Evolutionary conservation across 2,329 filamentous ascomycete genomes (phyloP).

Genomic region (Ceratocystis papillata): DNA sequence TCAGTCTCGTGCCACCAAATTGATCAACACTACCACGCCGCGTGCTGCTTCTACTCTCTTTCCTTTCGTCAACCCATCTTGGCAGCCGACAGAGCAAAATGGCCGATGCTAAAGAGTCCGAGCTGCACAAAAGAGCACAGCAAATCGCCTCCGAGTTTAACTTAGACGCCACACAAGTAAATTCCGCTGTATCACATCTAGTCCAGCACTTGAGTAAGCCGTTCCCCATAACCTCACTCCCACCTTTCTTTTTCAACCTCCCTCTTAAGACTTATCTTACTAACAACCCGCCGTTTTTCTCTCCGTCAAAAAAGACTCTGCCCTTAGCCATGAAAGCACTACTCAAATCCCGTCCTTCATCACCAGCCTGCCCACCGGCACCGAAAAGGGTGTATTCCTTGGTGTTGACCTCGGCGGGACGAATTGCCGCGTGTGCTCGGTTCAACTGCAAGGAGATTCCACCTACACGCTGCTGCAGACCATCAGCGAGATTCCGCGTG

Average conservation of each 20-base stretch:
- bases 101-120: not conserved
- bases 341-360: constrained; percentile 73
- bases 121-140: not conserved
- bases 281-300: not conserved
- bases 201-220: constrained; percentile 17
- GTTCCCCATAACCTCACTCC: not conserved
- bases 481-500: constrained; percentile 31
- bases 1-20: no score
- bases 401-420: constrained; percentile 33
- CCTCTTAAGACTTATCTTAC: not conserved
- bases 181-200: constrained; percentile 13
- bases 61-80: not conserved
- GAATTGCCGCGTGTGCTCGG: constrained; percentile 31
- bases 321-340: constrained; percentile 47
- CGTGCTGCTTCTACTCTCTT: not conserved
- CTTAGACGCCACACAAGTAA: constrained; percentile 4
- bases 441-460: constrained; percentile 42
- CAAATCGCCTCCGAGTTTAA: constrained; percentile 14
- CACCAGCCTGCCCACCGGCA: constrained; percentile 64
- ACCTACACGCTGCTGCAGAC: constrained; percentile 60
- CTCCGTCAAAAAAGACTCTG: constrained; percentile 29
- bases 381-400: constrained; percentile 49
- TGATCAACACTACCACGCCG: not conserved
- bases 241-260: not conserved
- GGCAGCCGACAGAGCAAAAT: not conserved